phyloP scores from a whole-genome alignment of 345 rosid genomes.

The Aurinia saxatilis region DNA sequence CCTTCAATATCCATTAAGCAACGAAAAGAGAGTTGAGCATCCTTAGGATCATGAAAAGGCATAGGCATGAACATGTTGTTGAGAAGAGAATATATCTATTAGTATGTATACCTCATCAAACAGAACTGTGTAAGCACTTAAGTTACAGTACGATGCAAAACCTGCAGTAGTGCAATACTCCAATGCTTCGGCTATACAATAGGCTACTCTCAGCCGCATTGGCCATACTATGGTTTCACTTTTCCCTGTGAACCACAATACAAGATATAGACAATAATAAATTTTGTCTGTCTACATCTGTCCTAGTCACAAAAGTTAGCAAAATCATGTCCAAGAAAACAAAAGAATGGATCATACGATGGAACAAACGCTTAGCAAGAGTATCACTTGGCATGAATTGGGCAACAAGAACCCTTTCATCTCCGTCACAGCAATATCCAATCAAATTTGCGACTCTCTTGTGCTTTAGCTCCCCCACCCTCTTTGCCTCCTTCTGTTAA shows the following conservation, averaged over 20 bases:
- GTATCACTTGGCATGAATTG: slow-evolving; percentile 83
- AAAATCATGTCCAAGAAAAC: not conserved
- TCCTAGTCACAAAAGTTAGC: not conserved
- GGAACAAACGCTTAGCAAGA: slow-evolving; percentile 77
- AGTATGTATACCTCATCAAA: slow-evolving; percentile 63
- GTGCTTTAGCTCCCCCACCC: slow-evolving; percentile 69
- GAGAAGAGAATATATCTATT: not conserved
- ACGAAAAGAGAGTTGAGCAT: not conserved
- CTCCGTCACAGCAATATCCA: slow-evolving; percentile 87
- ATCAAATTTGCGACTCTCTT: slow-evolving; percentile 70
- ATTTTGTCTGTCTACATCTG: not conserved
- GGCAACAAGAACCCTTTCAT: slow-evolving; percentile 78
- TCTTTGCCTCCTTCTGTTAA: slow-evolving; percentile 70
- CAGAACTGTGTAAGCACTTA: slow-evolving; percentile 75
- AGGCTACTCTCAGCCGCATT: slow-evolving; percentile 68
- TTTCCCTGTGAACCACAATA: slow-evolving; percentile 47
- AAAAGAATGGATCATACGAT: slow-evolving; percentile 43
- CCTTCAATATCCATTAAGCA: slow-evolving; percentile 32
- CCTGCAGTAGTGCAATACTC: slow-evolving; percentile 63
- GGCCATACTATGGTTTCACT: slow-evolving; percentile 76
- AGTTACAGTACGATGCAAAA: slow-evolving; percentile 61
- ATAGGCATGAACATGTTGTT: not conserved
- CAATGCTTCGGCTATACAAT: slow-evolving; percentile 68
- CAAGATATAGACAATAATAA: not conserved
- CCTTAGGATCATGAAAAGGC: not conserved